These are phyloP conservation scores for Mycena pura DNA, from an alignment of 768 basidiomycete species.

Conservation along the genomic window DNA sequence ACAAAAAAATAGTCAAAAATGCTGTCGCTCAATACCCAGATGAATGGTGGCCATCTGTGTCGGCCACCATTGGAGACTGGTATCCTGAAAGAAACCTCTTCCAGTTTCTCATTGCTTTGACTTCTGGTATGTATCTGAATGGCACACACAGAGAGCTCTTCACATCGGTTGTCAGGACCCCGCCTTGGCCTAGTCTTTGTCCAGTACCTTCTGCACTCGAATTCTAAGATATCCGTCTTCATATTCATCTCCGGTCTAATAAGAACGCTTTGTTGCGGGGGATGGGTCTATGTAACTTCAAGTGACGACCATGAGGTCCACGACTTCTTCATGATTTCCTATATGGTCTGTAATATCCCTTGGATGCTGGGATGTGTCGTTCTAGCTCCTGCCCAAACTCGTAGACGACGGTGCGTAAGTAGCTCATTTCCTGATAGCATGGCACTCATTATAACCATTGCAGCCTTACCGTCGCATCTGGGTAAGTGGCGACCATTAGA, in stretches of 20 bases:
- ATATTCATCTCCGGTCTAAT: slow-evolving; percentile 69
- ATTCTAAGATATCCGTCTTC: slow-evolving; percentile 52
- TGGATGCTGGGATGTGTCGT: slow-evolving; percentile 84
- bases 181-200: slow-evolving; percentile 71
- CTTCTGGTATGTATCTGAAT: slow-evolving; percentile 58
- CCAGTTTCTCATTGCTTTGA: slow-evolving; percentile 87
- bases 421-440: not conserved
- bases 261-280: slow-evolving; percentile 83
- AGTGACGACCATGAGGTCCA: slow-evolving; percentile 84
- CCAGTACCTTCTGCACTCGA: slow-evolving; percentile 62
- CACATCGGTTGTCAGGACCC: slow-evolving; percentile 55
- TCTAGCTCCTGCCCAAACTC: slow-evolving; percentile 57
- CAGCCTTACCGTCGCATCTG: slow-evolving; percentile 60
- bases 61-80: slow-evolving; percentile 92
- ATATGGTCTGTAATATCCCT: slow-evolving; percentile 83
- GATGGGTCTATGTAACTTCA: slow-evolving; percentile 92
- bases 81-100: slow-evolving; percentile 86
- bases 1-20: slow-evolving; percentile 86
- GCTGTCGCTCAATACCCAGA: slow-evolving; percentile 81
- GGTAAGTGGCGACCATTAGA: slow-evolving; percentile 43
- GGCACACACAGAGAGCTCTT: not conserved
- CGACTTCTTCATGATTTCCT: slow-evolving; percentile 87
- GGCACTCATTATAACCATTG: not conserved
- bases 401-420: slow-evolving; percentile 56
- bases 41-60: slow-evolving; percentile 93